Evolutionary conservation across 2,329 filamentous ascomycete genomes (phyloP).

Genomic region (Penicillium hesseltinei): DNA sequence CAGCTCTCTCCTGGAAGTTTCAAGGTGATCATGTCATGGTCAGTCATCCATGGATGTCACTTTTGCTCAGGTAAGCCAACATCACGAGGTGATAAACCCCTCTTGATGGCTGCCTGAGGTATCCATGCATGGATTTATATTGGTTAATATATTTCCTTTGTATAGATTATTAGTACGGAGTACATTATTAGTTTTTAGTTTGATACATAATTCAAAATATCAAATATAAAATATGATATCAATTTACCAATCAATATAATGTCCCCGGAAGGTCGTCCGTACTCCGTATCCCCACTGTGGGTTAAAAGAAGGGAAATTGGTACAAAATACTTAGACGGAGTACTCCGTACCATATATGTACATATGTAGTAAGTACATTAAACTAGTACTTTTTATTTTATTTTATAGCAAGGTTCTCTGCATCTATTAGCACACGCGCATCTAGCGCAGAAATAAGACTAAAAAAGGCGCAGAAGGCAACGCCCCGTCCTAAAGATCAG

Average conservation of each 20-base stretch:
- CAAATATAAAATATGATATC: too few species aligned
- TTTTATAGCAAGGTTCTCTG: background rate
- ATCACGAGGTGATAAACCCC: constrained; percentile 14
- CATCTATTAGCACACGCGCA: constrained; percentile 11
- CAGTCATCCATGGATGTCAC: constrained; percentile 3
- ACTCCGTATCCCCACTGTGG: constrained; percentile 1
- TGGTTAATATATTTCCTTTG: too few species aligned
- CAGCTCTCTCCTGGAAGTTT: background rate
- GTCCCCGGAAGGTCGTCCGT: background rate
- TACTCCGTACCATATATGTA: background rate
- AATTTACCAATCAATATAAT: background rate
- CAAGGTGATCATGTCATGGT: constrained; percentile 5
- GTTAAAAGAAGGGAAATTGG: background rate
- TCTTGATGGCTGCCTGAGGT: constrained; percentile 4
- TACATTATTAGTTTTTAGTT: background rate
- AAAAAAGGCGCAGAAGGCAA: background rate
- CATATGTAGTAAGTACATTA: background rate
- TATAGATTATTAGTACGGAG: background rate
- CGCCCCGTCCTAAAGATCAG: background rate
- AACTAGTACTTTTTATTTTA: background rate
- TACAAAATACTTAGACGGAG: background rate
- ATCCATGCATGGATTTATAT: background rate
- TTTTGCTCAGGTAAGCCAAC: constrained; percentile 7
- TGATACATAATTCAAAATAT: background rate
- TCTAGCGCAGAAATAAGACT: constrained; percentile 14